A percentile compares a stretch with the other conserved stretches of the same genome.
Conservation (phyloP, 1,139 yeast genomes). For the Meyerozyma smithsonii region DNA sequence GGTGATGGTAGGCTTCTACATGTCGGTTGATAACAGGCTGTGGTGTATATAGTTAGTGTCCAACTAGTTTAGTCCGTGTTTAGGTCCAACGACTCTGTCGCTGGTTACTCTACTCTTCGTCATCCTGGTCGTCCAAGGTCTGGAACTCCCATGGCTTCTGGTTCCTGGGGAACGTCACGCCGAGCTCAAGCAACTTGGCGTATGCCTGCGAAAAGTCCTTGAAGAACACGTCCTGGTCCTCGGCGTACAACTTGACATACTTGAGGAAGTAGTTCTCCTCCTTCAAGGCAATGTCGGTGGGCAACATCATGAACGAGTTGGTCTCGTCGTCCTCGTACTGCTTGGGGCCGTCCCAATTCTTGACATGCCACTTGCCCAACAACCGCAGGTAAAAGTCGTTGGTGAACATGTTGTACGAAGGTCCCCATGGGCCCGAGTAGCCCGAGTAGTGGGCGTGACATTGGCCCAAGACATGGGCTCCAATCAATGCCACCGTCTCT, state of each 20-base stretch:
- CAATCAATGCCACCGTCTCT: slow-evolving; percentile 81
- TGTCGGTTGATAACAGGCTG: too few relatives aligned
- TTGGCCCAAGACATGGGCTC: slow-evolving; percentile 83
- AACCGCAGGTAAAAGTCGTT: slow-evolving; percentile 77
- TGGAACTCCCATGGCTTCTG: slow-evolving; percentile 50
- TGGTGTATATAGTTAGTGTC: too few relatives aligned
- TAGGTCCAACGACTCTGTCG: too few relatives aligned
- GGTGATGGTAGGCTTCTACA: too few relatives aligned
- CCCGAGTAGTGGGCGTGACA: slow-evolving; percentile 70
- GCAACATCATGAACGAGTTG: slow-evolving; percentile 84
- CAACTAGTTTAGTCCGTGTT: too few relatives aligned
- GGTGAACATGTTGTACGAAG: slow-evolving; percentile 77
- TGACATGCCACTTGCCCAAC: slow-evolving; percentile 72
- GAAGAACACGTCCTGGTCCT: slow-evolving; percentile 64
- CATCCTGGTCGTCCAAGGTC: slow-evolving; percentile 61
- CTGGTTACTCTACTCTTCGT: not conserved
- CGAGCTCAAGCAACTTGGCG: slow-evolving; percentile 67
- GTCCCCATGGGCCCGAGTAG: slow-evolving; percentile 94
- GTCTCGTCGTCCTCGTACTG: slow-evolving; percentile 75
- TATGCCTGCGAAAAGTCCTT: slow-evolving; percentile 69
- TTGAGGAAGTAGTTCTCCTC: slow-evolving; percentile 61
- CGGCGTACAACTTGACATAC: slow-evolving; percentile 69
- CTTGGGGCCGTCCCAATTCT: slow-evolving; percentile 68
- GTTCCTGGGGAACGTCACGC: slow-evolving; percentile 55
- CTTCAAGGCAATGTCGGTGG: slow-evolving; percentile 73